phyloP scores from a whole-genome alignment of 768 basidiomycete species.

The Pulveroboletus sp. region DNA sequence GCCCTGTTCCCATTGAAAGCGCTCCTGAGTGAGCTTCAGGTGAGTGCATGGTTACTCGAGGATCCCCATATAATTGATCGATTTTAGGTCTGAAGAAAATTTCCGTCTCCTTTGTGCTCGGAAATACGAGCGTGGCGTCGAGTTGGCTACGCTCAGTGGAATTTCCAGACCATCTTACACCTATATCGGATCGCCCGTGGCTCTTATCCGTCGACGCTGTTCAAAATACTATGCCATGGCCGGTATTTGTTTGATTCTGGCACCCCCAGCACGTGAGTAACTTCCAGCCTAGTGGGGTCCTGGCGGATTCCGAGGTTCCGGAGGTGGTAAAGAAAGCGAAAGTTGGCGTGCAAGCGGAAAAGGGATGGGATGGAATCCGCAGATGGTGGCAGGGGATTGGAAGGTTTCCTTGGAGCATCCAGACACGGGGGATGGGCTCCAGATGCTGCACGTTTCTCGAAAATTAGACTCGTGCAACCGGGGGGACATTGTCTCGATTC shows the following conservation, averaged over 20 bases:
- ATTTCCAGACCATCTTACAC: slow-evolving; percentile 13
- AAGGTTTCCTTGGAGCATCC: too few species aligned
- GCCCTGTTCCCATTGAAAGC: slow-evolving; percentile 9
- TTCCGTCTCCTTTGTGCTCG: slow-evolving; percentile 12
- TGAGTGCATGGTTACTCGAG: neutral
- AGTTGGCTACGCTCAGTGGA: slow-evolving; percentile 7
- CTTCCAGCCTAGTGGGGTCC: too few species aligned
- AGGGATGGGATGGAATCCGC: too few species aligned
- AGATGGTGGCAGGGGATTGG: too few species aligned
- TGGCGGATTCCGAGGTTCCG: too few species aligned
- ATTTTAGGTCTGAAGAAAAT: slow-evolving; percentile 15
- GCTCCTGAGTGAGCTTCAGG: slow-evolving; percentile 11
- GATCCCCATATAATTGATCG: neutral
- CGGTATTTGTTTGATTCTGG: slow-evolving; percentile 1
- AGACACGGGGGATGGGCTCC: too few species aligned
- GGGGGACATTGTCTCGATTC: too few species aligned
- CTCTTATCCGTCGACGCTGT: neutral
- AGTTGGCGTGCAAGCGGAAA: too few species aligned
- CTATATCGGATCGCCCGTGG: slow-evolving; percentile 1
- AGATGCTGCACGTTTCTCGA: too few species aligned
- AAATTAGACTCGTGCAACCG: too few species aligned
- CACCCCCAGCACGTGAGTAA: slow-evolving; percentile 14
- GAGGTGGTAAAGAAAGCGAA: too few species aligned
- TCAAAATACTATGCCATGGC: slow-evolving; percentile 10
- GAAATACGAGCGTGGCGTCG: slow-evolving; percentile 1